Percentiles rank a stretch among this genome's conserved stretches.
These are phyloP conservation scores for Acacia pycnantha DNA, from an alignment of 331 rosid species.

Conservation along the genomic window DNA sequence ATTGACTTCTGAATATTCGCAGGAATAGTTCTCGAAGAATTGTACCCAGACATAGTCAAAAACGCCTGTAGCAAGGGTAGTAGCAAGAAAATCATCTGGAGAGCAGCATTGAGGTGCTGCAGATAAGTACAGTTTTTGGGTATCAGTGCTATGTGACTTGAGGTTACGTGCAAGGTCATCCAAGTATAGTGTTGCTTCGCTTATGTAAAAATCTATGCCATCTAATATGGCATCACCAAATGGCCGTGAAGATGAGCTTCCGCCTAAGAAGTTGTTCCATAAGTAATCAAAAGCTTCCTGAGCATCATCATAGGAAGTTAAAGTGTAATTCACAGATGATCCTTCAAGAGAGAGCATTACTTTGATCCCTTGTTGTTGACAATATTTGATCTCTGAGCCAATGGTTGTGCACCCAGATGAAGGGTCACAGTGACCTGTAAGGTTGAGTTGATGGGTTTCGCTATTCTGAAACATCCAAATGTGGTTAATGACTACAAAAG, in stretches of 20 bases:
- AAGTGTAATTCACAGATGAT: too few species aligned
- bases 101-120: conserved; percentile 32
- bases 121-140: conserved; percentile 30
- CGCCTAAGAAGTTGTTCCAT: conserved; percentile 56
- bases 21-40: conserved; percentile 35
- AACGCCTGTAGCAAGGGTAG: conserved; percentile 25
- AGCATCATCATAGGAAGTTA: conserved; percentile 37
- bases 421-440: conserved; percentile 34
- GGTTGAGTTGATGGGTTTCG: conserved; percentile 24
- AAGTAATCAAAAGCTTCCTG: conserved; percentile 41
- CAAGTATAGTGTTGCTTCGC: not conserved
- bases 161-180: conserved; percentile 37
- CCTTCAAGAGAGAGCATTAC: too few species aligned
- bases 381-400: not conserved
- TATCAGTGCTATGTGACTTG: conserved; percentile 18
- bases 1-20: conserved; percentile 36
- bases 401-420: not conserved
- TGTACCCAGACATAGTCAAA: conserved; percentile 49
- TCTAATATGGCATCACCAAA: conserved; percentile 43
- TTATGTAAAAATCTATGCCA: conserved; percentile 41
- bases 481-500: conserved; percentile 28
- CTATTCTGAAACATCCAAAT: conserved; percentile 21
- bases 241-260: conserved; percentile 37
- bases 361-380: conserved; percentile 29
- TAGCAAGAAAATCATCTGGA: conserved; percentile 30